Conservation (phyloP, 352 stramenopile species). For the Phytophthora syringae region DNA sequence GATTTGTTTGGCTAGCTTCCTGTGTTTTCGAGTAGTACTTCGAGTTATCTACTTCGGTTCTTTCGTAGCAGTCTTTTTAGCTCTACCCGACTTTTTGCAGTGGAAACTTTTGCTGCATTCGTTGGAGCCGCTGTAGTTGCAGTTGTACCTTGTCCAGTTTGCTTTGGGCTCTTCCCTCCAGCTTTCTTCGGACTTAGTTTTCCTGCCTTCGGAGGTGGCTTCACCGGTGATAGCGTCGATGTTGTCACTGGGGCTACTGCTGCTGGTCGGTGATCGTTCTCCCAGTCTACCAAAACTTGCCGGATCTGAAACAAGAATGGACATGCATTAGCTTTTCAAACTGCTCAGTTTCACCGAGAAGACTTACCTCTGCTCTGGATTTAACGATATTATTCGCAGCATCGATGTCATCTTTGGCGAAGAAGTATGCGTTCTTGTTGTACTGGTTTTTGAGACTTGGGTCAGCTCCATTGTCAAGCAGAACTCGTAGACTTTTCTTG, state of each 20-base stretch:
- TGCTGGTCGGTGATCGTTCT: slow-evolving; percentile 53
- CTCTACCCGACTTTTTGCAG: slow-evolving; percentile 13
- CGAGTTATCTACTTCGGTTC: slow-evolving; percentile 13
- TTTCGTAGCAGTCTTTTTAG: slow-evolving; percentile 20
- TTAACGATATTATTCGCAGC: slow-evolving; percentile 86
- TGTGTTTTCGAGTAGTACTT: no score
- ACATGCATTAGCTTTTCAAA: neutral
- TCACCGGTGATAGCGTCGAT: neutral
- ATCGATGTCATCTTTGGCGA: slow-evolving; percentile 90
- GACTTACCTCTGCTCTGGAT: slow-evolving; percentile 63
- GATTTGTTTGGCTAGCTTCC: slow-evolving; percentile 1
- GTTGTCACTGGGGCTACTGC: slow-evolving; percentile 5
- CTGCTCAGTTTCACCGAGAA: neutral
- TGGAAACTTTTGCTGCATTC: slow-evolving; percentile 16
- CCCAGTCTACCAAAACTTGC: slow-evolving; percentile 72
- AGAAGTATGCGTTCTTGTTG: slow-evolving; percentile 91
- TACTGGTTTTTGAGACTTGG: slow-evolving; percentile 90
- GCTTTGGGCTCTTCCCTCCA: slow-evolving; percentile 19
- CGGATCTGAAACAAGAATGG: slow-evolving; percentile 47
- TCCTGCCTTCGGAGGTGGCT: slow-evolving; percentile 14
- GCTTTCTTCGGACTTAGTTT: slow-evolving; percentile 35
- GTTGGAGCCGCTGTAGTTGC: slow-evolving; percentile 9
- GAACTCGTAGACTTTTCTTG: slow-evolving; percentile 67
- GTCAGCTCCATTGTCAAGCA: slow-evolving; percentile 84
- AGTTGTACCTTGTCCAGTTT: neutral